Conservation (phyloP, 2,329 filamentous ascomycete species). For the Penicillium sp. region DNA sequence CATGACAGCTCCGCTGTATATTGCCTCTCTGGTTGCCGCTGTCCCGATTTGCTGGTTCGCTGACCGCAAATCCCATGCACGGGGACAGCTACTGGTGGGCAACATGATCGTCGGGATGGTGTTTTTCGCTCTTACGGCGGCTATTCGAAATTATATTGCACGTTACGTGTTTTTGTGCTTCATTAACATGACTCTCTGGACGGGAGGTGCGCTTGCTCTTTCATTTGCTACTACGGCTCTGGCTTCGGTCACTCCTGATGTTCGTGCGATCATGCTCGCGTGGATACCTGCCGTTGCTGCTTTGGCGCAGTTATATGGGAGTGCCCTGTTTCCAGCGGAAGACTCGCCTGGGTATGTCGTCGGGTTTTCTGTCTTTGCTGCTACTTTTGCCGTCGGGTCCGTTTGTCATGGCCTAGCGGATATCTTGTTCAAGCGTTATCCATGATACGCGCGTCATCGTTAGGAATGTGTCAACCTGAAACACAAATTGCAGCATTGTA, state of each 20-base stretch:
- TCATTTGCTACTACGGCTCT: conserved; percentile 5
- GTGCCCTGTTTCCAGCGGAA: conserved; percentile 2
- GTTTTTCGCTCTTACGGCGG: conserved; percentile 6
- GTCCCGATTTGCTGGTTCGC: conserved; percentile 3
- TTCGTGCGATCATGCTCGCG: conserved; percentile 6
- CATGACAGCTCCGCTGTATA: conserved; percentile 7
- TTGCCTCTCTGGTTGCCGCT: not conserved
- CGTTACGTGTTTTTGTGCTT: conserved; percentile 6
- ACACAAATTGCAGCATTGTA: not conserved
- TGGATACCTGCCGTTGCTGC: conserved; percentile 1
- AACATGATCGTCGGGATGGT: conserved; percentile 1
- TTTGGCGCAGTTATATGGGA: conserved; percentile 7
- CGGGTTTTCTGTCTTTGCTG: conserved; percentile 4
- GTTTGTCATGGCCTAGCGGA: not conserved
- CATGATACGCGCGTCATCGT: not conserved
- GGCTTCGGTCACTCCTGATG: conserved; percentile 1
- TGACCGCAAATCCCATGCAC: not conserved
- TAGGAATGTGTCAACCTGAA: not conserved
- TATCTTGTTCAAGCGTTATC: conserved; percentile 8
- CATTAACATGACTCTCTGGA: conserved; percentile 3
- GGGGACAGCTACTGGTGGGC: not conserved
- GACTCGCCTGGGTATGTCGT: conserved; percentile 5
- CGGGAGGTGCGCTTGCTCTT: conserved; percentile 1
- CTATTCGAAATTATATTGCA: not conserved
- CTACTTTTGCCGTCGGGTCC: conserved; percentile 3